phyloP scores from a whole-genome alignment of 1,284 basidiomycete species.

The Melampsora larici-populina region DNA sequence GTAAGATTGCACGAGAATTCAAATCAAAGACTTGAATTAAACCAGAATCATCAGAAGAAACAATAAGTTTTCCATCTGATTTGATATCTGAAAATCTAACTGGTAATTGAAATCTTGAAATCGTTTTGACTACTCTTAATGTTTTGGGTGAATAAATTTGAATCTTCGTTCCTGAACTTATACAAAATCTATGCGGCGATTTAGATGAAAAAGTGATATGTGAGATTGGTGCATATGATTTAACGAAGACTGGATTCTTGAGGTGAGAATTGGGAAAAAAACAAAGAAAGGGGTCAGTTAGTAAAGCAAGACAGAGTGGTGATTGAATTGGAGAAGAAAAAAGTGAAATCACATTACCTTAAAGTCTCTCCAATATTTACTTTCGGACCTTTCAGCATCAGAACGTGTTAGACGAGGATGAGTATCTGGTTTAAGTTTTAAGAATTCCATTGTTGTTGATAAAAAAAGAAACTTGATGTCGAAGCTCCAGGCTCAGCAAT shows the following conservation, averaged over 20 bases:
- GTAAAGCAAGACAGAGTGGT: background rate
- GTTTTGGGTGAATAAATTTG: constrained; percentile 95
- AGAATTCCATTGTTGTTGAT: constrained; percentile 15
- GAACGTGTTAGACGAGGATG: constrained; percentile 29
- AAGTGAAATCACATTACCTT: constrained; percentile 5
- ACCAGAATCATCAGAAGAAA: constrained; percentile 92
- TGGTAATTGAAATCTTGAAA: constrained; percentile 93
- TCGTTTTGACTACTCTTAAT: constrained; percentile 90
- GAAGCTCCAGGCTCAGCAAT: too few relatives aligned
- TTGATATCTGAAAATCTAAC: constrained; percentile 83
- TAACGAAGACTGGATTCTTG: constrained; percentile 81
- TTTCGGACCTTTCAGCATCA: constrained; percentile 14
- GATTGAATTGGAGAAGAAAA: background rate
- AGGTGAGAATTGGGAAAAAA: constrained; percentile 70
- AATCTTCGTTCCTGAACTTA: constrained; percentile 87
- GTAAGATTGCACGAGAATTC: constrained; percentile 85
- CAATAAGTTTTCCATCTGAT: constrained; percentile 86
- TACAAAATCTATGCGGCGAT: constrained; percentile 86
- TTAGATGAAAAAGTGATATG: constrained; percentile 81
- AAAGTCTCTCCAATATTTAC: constrained; percentile 37
- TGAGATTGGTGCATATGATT: constrained; percentile 89
- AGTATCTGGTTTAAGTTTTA: constrained; percentile 4
- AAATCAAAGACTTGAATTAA: constrained; percentile 94
- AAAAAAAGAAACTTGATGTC: background rate
- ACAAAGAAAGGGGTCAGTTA: too few relatives aligned